phyloP scores from a whole-genome alignment of 2,329 filamentous ascomycete species.

The Claviceps sp. region DNA sequence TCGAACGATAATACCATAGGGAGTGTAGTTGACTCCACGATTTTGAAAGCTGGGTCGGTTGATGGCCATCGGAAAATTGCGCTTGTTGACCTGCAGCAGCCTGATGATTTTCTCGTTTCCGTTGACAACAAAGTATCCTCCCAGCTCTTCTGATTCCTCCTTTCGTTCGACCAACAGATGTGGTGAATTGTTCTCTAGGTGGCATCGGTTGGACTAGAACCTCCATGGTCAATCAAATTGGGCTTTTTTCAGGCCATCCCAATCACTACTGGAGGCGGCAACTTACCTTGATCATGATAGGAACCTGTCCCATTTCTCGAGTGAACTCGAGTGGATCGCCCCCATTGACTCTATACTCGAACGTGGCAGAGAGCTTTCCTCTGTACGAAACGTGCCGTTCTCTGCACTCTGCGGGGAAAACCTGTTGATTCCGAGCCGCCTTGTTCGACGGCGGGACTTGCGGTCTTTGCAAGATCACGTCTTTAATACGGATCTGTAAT shows the following conservation, averaged over 20 bases:
- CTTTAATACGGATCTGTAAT: slow-evolving; percentile 64
- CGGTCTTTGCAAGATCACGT: slow-evolving; percentile 72
- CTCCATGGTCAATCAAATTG: neutral
- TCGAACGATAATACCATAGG: slow-evolving; percentile 80
- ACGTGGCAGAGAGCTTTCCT: slow-evolving; percentile 67
- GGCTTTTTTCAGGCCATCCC: neutral
- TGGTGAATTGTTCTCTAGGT: slow-evolving; percentile 76
- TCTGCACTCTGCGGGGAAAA: slow-evolving; percentile 84
- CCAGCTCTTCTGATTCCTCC: slow-evolving; percentile 91
- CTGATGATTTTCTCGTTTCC: slow-evolving; percentile 95
- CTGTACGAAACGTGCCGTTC: slow-evolving; percentile 87
- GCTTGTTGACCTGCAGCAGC: slow-evolving; percentile 74
- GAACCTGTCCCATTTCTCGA: slow-evolving; percentile 76
- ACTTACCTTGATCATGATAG: slow-evolving; percentile 80
- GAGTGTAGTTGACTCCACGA: slow-evolving; percentile 76
- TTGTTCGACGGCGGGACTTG: slow-evolving; percentile 72
- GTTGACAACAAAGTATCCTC: slow-evolving; percentile 95
- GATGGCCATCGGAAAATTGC: slow-evolving; percentile 94
- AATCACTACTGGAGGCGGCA: no score
- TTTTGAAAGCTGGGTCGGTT: slow-evolving; percentile 79
- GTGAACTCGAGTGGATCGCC: slow-evolving; percentile 72
- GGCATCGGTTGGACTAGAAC: slow-evolving; percentile 68
- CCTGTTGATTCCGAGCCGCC: slow-evolving; percentile 67
- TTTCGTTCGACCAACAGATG: slow-evolving; percentile 71
- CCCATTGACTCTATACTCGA: slow-evolving; percentile 80